phyloP scores from a whole-genome alignment of 148 eudicot genomes.

The Polygonum aviculare region DNA sequence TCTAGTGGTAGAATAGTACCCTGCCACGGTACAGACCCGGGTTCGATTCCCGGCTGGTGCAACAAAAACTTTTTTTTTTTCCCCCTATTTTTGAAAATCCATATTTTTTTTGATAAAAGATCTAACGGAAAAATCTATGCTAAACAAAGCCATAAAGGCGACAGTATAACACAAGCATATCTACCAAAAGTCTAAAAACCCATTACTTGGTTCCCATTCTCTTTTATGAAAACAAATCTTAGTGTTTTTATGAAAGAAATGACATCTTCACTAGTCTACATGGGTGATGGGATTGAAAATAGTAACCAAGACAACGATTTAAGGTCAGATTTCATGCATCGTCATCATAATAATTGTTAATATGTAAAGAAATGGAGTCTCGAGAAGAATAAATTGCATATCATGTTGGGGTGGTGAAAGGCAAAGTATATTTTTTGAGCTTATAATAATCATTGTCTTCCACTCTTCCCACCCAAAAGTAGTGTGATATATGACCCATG shows the following conservation, averaged over 20 bases:
- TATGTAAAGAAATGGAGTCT: not conserved
- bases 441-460: not conserved
- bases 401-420: slow-evolving; percentile 4
- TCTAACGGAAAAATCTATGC: too few relatives aligned
- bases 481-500: not conserved
- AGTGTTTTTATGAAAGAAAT: too few relatives aligned
- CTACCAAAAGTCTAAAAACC: too few relatives aligned
- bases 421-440: not conserved
- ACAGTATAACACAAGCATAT: too few relatives aligned
- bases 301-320: not conserved
- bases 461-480: not conserved
- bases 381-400: not conserved
- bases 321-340: not conserved
- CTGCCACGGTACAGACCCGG: slow-evolving; percentile 69
- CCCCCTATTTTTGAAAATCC: too few relatives aligned
- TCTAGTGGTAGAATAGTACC: slow-evolving; percentile 64
- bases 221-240: too few relatives aligned
- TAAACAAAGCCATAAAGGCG: too few relatives aligned
- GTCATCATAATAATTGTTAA: not conserved
- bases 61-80: not conserved
- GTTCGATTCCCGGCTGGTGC: slow-evolving; percentile 26
- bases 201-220: too few relatives aligned
- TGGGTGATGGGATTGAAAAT: not conserved
- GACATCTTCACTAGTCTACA: not conserved
- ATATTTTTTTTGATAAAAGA: too few relatives aligned